phyloP scores from a whole-genome alignment of 805 yeast genomes.

The Yamadazyma philogaea region DNA sequence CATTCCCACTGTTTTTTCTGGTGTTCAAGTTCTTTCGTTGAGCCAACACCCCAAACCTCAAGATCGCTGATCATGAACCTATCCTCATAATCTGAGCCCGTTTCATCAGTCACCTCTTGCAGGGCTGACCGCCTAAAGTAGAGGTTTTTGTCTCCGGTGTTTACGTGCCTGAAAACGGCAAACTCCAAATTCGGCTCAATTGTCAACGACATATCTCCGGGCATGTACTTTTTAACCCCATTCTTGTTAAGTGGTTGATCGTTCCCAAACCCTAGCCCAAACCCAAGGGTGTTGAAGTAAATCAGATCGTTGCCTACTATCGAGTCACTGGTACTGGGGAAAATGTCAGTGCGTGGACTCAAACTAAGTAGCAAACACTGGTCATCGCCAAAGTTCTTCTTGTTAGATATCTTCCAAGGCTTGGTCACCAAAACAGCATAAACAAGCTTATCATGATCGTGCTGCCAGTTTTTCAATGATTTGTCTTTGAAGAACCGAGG shows the following conservation, averaged over 20 bases:
- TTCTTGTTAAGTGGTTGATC: conserved; percentile 57
- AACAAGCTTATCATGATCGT: conserved; percentile 42
- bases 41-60: conserved; percentile 93
- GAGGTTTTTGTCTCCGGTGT: conserved; percentile 16
- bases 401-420: conserved; percentile 79
- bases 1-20: conserved; percentile 82
- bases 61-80: conserved; percentile 68
- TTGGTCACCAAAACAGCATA: conserved; percentile 63
- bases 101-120: conserved; percentile 14
- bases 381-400: conserved; percentile 66
- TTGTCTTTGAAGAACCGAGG: conserved; percentile 31
- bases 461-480: conserved; percentile 29
- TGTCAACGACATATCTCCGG: conserved; percentile 79
- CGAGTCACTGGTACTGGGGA: conserved; percentile 26
- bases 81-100: conserved; percentile 52
- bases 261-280: conserved; percentile 82
- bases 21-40: conserved; percentile 69
- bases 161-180: conserved; percentile 69
- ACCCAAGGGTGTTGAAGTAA: conserved; percentile 70
- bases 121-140: conserved; percentile 25
- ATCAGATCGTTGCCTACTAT: conserved; percentile 36
- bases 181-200: conserved; percentile 77
- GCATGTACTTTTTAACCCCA: conserved; percentile 44
- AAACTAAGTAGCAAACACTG: conserved; percentile 61
- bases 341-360: conserved; percentile 62